phyloP scores from a whole-genome alignment of 139 green algal species.

The Spirogloea muscicola region DNA sequence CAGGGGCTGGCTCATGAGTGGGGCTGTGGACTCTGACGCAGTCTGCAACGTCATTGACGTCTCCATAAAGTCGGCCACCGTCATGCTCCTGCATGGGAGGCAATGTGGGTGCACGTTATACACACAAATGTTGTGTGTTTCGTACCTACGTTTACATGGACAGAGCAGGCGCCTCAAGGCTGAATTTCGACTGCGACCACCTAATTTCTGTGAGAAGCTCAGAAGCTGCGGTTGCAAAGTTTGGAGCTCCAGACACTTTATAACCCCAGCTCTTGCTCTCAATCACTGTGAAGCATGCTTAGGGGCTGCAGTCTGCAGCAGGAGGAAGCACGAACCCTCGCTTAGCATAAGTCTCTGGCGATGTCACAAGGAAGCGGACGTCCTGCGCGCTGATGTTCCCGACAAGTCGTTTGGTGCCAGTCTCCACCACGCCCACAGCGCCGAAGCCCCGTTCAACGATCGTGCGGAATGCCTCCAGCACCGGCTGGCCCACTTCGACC shows the following conservation, averaged over 20 bases:
- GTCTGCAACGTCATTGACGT: background rate
- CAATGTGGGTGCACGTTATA: too few species aligned
- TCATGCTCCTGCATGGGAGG: conserved; percentile 13
- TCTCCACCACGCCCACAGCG: conserved; percentile 27
- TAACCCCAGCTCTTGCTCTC: too few species aligned
- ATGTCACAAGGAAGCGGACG: conserved; percentile 32
- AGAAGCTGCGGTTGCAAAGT: too few species aligned
- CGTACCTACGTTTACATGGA: too few species aligned
- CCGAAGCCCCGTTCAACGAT: conserved; percentile 21
- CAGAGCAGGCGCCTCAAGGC: too few species aligned
- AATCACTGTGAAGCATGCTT: too few species aligned
- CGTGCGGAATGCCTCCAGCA: conserved; percentile 35
- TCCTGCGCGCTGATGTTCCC: conserved; percentile 35
- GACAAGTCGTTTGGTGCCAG: conserved; percentile 5
- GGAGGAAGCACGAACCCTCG: background rate
- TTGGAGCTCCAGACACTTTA: too few species aligned
- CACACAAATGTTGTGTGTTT: too few species aligned
- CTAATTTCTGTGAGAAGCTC: too few species aligned
- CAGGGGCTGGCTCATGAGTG: background rate
- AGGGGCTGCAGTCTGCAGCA: background rate
- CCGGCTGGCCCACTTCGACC: conserved; percentile 23
- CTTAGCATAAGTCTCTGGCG: conserved; percentile 27
- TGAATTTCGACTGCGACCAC: too few species aligned
- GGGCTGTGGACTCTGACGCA: background rate
- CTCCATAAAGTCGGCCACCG: conserved; percentile 29